phyloP scores from a whole-genome alignment of 2,329 filamentous ascomycete genomes.

The Bimuria novae-zelandiae region DNA sequence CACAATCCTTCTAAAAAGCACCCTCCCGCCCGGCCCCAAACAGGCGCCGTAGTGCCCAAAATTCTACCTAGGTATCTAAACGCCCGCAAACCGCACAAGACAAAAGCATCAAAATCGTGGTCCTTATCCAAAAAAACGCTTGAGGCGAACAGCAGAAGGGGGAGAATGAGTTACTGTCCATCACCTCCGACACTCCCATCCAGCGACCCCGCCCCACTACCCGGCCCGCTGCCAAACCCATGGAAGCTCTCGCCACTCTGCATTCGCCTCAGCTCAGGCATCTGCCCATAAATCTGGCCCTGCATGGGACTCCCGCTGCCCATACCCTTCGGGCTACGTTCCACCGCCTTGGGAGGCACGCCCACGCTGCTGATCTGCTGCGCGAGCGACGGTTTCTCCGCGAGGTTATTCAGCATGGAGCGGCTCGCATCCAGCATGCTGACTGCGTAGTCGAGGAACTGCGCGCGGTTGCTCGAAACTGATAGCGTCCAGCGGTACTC shows the following conservation, averaged over 20 bases:
- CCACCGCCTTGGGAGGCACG: constrained; percentile 39
- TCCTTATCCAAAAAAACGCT: no score
- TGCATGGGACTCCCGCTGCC: constrained; percentile 15
- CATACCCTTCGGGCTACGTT: neutral
- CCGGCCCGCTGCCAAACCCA: constrained; percentile 22
- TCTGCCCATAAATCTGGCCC: constrained; percentile 34
- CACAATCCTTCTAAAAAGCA: neutral
- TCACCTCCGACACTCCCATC: neutral
- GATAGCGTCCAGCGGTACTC: constrained; percentile 95
- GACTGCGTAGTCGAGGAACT: constrained; percentile 53
- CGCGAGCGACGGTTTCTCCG: constrained; percentile 49
- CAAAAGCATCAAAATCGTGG: neutral
- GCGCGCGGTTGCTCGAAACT: constrained; percentile 76
- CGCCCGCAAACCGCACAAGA: neutral
- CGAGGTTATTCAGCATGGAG: constrained; percentile 51
- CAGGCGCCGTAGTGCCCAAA: neutral
- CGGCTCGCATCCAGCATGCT: constrained; percentile 51
- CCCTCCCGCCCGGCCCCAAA: constrained; percentile 1
- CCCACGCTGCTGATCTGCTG: constrained; percentile 45
- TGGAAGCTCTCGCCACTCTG: constrained; percentile 37
- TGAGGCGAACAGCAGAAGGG: neutral
- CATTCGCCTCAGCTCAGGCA: constrained; percentile 24
- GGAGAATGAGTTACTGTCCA: neutral
- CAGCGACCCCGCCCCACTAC: neutral
- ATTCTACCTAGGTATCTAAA: constrained; percentile 4